Conservation (phyloP, 495 filamentous ascomycete genomes). For the Viridothelium virens region DNA sequence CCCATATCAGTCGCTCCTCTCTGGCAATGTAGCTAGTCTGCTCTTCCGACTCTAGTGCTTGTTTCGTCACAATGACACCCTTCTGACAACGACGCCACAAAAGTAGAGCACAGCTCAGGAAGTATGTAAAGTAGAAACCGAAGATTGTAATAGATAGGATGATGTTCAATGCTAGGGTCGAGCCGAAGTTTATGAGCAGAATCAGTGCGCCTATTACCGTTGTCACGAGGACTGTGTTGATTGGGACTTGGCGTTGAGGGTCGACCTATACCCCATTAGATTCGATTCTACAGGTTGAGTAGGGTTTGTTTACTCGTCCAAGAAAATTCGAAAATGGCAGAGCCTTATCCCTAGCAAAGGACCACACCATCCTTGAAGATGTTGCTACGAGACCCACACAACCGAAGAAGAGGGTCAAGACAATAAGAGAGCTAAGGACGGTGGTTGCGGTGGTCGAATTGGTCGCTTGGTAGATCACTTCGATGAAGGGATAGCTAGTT, state of each 20-base stretch:
- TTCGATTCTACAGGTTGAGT: background rate
- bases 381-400: slow-evolving; percentile 26
- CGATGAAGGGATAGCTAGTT: slow-evolving; percentile 22
- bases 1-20: slow-evolving; percentile 25
- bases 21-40: slow-evolving; percentile 5
- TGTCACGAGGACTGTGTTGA: slow-evolving; percentile 21
- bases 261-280: slow-evolving; percentile 13
- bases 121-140: slow-evolving; percentile 28
- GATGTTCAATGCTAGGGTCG: slow-evolving; percentile 26
- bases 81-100: slow-evolving; percentile 21
- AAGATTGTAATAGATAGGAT: slow-evolving; percentile 27
- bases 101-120: slow-evolving; percentile 21
- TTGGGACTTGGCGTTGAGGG: slow-evolving; percentile 18
- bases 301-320: slow-evolving; percentile 12
- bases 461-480: slow-evolving; percentile 25
- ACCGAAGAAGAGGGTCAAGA: slow-evolving; percentile 5
- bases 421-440: slow-evolving; percentile 3
- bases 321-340: slow-evolving; percentile 23
- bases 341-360: slow-evolving; percentile 39
- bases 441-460: slow-evolving; percentile 15
- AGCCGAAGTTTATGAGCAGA: slow-evolving; percentile 25
- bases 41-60: slow-evolving; percentile 9
- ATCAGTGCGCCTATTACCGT: slow-evolving; percentile 20
- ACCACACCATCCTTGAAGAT: slow-evolving; percentile 41
- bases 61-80: slow-evolving; percentile 10